Base-by-base conservation (phyloP, 148 eudicot species). In the Dianthus caryophyllus region DNA sequence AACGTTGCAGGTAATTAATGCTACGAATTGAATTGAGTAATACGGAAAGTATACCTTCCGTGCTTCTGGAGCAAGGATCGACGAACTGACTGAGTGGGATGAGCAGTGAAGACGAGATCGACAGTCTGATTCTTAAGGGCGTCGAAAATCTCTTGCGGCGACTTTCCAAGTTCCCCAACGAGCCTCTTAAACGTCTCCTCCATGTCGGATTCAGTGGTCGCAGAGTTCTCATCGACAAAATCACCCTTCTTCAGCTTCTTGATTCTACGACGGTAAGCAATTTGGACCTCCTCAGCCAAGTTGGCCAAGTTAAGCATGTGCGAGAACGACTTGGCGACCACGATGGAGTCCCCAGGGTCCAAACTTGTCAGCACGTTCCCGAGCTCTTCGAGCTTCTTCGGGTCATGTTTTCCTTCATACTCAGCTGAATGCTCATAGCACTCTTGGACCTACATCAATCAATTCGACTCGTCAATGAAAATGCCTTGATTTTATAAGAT, bases 261-360 rank as follows among this genome's bases (percentile, higher is more conserved):
- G 54, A 75, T 89, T 75, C 96, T 65, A 48, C 98, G 83, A 11
- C 92, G 87, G 18, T 86, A 75, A 54, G 97, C 97, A 61, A 87
- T 87, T 87, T 93, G 97, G 72, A 93, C 98, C 72, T 90, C 93
- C 81, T 87, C 96, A 1, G 96, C 96, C 85, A 90, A 71, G 68
- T 90, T 87, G 57, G 96, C 98, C 83, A 93, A 82, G 88, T 80
- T 93, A 79, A 93, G 98, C 98, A 93, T 93, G 82, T 93, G 84
- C 30, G 98, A 81, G 72, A 93, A 93, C 5, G 96, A 80, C 75
- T 93, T 93, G 0, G 96, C 96, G 53, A 93, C 73, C 51, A 93
- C 95, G 64, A 93, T 93, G 1, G 96, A 93, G 70, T 93, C 96
- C 65, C 98, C 95, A 0, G 96, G 85, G 76, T 93, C 98, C 84